phyloP scores from a whole-genome alignment of 495 filamentous ascomycete genomes.

The Talaromyces borbonicus region DNA sequence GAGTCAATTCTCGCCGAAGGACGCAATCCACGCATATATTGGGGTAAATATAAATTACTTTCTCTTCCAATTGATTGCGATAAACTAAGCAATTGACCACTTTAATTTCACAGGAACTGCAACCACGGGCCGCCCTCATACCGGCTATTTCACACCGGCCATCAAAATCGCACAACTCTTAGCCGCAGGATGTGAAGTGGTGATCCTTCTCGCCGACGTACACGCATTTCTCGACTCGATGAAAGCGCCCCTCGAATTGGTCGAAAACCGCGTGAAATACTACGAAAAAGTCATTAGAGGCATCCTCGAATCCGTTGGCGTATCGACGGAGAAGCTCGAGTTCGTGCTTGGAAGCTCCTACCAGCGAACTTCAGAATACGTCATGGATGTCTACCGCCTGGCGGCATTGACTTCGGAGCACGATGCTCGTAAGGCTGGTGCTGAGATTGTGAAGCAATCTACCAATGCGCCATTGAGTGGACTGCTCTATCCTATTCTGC shows the following conservation, averaged over 20 bases:
- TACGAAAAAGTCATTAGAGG: slow-evolving; percentile 58
- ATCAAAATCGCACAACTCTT: slow-evolving; percentile 88
- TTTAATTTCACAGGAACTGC: slow-evolving; percentile 49
- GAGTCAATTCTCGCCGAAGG: slow-evolving; percentile 62
- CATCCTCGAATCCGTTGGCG: slow-evolving; percentile 59
- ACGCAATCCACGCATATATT: slow-evolving; percentile 70
- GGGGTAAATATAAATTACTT: slow-evolving; percentile 38
- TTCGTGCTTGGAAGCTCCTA: slow-evolving; percentile 83
- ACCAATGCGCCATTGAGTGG: slow-evolving; percentile 64
- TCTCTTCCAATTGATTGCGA: slow-evolving; percentile 6
- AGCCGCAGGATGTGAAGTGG: slow-evolving; percentile 70
- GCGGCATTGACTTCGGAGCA: slow-evolving; percentile 47
- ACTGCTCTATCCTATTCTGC: slow-evolving; percentile 72
- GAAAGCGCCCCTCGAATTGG: slow-evolving; percentile 82
- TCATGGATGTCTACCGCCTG: slow-evolving; percentile 33
- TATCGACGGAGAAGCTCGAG: slow-evolving; percentile 63
- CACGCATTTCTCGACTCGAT: slow-evolving; percentile 75
- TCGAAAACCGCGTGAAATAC: slow-evolving; percentile 64
- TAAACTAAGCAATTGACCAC: slow-evolving; percentile 8
- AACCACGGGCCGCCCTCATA: slow-evolving; percentile 71
- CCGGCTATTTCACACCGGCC: slow-evolving; percentile 74
- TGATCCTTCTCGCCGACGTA: slow-evolving; percentile 69
- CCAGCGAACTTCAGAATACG: slow-evolving; percentile 42
- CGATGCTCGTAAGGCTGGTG: slow-evolving; percentile 74
- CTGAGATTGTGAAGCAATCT: slow-evolving; percentile 88